Base-by-base conservation (phyloP, 1,284 basidiomycete genomes). In the Pseudozyma tsukubaensis region DNA sequence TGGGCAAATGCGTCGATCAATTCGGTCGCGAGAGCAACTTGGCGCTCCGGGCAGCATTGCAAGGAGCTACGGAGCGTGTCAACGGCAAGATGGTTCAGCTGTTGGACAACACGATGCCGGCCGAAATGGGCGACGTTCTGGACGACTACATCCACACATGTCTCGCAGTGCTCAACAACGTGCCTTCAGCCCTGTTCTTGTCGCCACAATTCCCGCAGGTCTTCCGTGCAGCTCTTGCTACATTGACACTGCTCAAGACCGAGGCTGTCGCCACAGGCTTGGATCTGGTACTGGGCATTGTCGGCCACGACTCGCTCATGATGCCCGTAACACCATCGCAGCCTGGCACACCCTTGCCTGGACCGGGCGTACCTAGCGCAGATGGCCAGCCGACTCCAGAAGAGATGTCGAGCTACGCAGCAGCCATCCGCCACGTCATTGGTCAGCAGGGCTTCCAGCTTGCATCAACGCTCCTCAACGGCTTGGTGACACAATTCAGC, bases 121-220 rank as follows among this genome's bases (percentile, higher is more conserved):
- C 63, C 39, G 67, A 79, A 37, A 50, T 76, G 58, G 62, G 64
- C 47, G 78, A 80, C 52, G 97, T 97, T 37, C 87, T 99, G 79
- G 97, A 99, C 84, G 97, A 99, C 84, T 99, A 96, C 79, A 85
- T 94, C 56, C 93, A 94, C 78, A 89, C 94, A 84, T 87, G 94
- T 37, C 85, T 91, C 61, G 90, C 91, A 69, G 87, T 94, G 80
- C 85, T 91, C 45, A 88, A 91, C 54, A 86, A 88, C 71, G 87
- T 89, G 1, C 93, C 95, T 1, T 89, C 92, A 62, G 86, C 93
- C 40, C 89, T 94, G 72, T 58, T 80, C 63, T 62, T 97, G 81
- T 77, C 80, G 19, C 79, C 81, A 0, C 59, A 78, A 37, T 76
- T 82, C 57, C 89, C 91, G 7, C 76, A 78, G 37, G 72, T 81